These are phyloP conservation scores for Urochloa ruziziensis DNA, from an alignment of 176 grass and related monocot species.

Conservation along the genomic window DNA sequence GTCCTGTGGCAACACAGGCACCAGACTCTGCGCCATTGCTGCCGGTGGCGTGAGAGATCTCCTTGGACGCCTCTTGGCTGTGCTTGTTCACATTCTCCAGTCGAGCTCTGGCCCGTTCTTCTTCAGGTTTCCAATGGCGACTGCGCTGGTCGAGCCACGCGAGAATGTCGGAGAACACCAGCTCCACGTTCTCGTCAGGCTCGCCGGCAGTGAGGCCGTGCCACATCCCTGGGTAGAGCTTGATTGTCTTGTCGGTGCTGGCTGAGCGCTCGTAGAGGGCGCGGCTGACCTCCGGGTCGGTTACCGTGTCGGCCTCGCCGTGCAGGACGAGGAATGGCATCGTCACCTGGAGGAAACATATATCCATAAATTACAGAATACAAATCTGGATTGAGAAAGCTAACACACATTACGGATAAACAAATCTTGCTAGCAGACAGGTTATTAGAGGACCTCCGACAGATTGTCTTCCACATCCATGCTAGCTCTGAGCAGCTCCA, in stretches of 20 bases:
- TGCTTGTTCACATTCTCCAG: background rate
- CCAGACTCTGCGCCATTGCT: background rate
- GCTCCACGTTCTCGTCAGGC: slow-evolving; percentile 67
- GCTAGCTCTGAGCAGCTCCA: slow-evolving; percentile 83
- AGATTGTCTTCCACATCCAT: slow-evolving; percentile 73
- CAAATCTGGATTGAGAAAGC: background rate
- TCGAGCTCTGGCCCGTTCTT: background rate
- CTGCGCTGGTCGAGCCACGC: slow-evolving; percentile 59
- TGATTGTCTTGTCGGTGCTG: slow-evolving; percentile 81
- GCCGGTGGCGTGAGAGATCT: background rate
- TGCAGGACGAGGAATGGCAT: slow-evolving; percentile 88
- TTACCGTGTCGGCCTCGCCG: slow-evolving; percentile 78
- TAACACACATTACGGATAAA: background rate
- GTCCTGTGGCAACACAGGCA: background rate
- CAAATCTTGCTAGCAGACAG: background rate
- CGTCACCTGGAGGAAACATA: slow-evolving; percentile 40
- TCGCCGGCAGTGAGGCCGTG: slow-evolving; percentile 85
- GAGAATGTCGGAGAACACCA: slow-evolving; percentile 73
- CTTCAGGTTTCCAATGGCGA: background rate
- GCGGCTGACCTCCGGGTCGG: slow-evolving; percentile 84
- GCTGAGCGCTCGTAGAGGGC: slow-evolving; percentile 53
- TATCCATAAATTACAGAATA: background rate
- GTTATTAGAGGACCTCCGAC: slow-evolving; percentile 35
- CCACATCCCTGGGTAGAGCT: slow-evolving; percentile 92
- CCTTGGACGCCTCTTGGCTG: background rate